A percentile compares a stretch with the other conserved stretches of the same genome.
Evolutionary conservation across 2,329 filamentous ascomycete genomes (phyloP).

Genomic region (Dactylellina parvicollis): DNA sequence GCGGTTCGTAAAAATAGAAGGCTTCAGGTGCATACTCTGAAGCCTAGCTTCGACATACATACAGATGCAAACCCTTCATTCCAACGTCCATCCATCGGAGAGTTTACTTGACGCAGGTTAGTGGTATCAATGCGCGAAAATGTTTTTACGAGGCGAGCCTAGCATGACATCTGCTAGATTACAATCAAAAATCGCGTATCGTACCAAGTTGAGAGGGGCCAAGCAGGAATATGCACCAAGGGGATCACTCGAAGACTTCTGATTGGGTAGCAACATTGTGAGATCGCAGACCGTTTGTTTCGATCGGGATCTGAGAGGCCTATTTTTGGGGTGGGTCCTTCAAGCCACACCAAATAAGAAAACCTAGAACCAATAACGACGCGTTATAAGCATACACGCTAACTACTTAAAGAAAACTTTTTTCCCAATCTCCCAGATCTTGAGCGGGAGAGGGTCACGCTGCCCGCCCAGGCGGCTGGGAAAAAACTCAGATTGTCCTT

Average conservation of each 20-base stretch:
- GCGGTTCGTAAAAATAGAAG: conserved; percentile 14
- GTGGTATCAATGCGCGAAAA: not conserved
- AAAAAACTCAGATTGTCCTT: conserved; percentile 15
- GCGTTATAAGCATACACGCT: conserved; percentile 41
- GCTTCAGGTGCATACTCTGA: conserved; percentile 17
- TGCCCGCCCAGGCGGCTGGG: conserved; percentile 31
- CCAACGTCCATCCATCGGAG: conserved; percentile 17
- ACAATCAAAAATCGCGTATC: conserved; percentile 46
- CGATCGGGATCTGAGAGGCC: conserved; percentile 51
- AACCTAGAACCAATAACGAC: conserved; percentile 37
- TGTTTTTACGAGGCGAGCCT: conserved; percentile 1
- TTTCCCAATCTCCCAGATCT: conserved; percentile 30
- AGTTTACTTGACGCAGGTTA: conserved; percentile 17
- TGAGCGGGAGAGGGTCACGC: conserved; percentile 41
- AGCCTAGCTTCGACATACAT: conserved; percentile 3
- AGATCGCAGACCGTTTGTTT: conserved; percentile 40
- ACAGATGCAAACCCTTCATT: too few relatives aligned
- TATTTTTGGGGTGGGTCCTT: conserved; percentile 50
- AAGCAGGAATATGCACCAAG: conserved; percentile 9
- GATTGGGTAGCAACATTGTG: conserved; percentile 41
- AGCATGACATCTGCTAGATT: conserved; percentile 47
- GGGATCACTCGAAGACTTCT: conserved; percentile 3
- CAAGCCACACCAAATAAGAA: conserved; percentile 25
- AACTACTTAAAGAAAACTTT: conserved; percentile 33
- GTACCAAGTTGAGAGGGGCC: conserved; percentile 21